Conservation (phyloP, 805 yeast species). For the Yamadazyma akitaensis region DNA sequence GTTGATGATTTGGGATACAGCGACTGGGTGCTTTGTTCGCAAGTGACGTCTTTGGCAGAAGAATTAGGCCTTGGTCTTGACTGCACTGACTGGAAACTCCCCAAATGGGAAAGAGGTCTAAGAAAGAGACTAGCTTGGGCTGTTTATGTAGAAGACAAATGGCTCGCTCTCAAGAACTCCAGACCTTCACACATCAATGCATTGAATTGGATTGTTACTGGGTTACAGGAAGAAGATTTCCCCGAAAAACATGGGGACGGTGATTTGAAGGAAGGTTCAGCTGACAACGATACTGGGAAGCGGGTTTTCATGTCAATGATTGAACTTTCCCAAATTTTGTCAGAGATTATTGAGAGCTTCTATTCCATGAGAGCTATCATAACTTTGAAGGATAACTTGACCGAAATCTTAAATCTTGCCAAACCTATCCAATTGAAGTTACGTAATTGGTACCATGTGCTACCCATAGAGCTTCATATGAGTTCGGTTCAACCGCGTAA, state of each 20-base stretch:
- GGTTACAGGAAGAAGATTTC: constrained; percentile 70
- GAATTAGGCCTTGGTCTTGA: constrained; percentile 90
- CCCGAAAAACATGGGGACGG: constrained; percentile 64
- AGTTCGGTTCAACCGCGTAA: constrained; percentile 54
- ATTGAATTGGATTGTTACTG: constrained; percentile 75
- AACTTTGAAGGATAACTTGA: constrained; percentile 50
- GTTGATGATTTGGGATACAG: constrained; percentile 45
- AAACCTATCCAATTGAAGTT: constrained; percentile 75
- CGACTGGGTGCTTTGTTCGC: constrained; percentile 84
- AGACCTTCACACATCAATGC: constrained; percentile 79
- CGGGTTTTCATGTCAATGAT: constrained; percentile 65
- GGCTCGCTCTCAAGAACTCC: constrained; percentile 79
- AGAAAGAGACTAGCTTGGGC: constrained; percentile 95
- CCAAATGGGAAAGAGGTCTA: constrained; percentile 92
- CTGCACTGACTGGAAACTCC: constrained; percentile 86
- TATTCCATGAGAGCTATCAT: constrained; percentile 68
- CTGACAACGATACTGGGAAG: constrained; percentile 70
- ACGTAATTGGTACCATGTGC: constrained; percentile 73
- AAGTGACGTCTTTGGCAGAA: constrained; percentile 83
- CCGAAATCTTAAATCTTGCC: constrained; percentile 67
- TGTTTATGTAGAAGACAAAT: constrained; percentile 85
- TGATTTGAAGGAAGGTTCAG: constrained; percentile 53
- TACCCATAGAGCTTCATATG: constrained; percentile 66
- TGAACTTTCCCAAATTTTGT: constrained; percentile 60
- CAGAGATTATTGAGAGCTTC: constrained; percentile 68